These are phyloP conservation scores for Nannochloris sp. DNA, from an alignment of 139 green algal genomes.

Conservation along the genomic window DNA sequence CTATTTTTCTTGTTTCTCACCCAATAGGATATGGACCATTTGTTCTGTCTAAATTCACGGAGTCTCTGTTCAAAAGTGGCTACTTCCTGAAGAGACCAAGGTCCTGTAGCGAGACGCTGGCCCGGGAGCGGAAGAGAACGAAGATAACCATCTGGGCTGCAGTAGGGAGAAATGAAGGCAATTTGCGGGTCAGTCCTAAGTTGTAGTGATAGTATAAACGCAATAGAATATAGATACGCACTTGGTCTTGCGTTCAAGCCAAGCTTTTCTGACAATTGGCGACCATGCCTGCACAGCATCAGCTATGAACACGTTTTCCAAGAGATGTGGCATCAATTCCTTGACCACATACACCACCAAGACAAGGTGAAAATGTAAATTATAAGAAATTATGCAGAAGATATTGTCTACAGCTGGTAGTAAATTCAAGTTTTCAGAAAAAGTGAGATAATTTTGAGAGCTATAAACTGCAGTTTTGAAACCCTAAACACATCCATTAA, in stretches of 20 bases:
- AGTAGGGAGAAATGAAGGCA: not conserved
- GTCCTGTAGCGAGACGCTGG: not conserved
- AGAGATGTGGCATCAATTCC: not conserved
- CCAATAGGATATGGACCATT: not conserved
- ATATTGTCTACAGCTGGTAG: not conserved
- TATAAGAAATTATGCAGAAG: not conserved
- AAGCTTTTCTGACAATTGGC: not conserved
- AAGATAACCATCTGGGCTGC: not conserved
- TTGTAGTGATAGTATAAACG: not conserved
- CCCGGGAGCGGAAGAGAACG: not conserved
- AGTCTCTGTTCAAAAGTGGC: not conserved
- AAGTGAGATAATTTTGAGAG: too few relatives aligned
- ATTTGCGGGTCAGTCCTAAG: too few relatives aligned
- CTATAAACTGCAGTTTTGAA: too few relatives aligned
- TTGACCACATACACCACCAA: too few relatives aligned
- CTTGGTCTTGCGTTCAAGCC: not conserved
- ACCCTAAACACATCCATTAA: too few relatives aligned
- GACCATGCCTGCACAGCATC: not conserved
- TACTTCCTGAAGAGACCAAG: not conserved
- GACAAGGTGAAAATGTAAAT: not conserved
- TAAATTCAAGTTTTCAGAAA: not conserved
- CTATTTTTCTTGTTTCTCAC: not conserved
- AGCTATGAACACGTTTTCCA: not conserved
- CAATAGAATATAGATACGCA: not conserved
- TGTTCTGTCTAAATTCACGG: not conserved